Percentiles rank a stretch among this genome's conserved stretches.
These are phyloP conservation scores for Hypomontagnella submonticulosa DNA, from an alignment of 495 filamentous ascomycete species.

Conservation along the genomic window DNA sequence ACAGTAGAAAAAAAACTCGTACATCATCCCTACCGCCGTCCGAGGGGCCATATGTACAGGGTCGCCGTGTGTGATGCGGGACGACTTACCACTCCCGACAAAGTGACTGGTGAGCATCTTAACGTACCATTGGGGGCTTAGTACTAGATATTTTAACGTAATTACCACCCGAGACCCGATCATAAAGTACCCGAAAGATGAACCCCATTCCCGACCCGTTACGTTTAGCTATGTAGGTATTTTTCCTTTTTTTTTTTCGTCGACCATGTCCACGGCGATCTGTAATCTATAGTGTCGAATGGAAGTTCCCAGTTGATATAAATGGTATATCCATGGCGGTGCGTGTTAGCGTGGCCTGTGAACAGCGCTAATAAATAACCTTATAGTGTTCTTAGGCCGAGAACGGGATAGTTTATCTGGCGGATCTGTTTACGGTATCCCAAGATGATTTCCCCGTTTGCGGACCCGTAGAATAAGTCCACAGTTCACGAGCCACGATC, in stretches of 20 bases:
- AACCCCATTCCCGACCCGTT: background rate
- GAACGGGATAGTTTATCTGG: conserved; percentile 37
- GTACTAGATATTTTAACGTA: conserved; percentile 6
- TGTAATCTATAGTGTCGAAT: too few relatives aligned
- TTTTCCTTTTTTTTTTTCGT: background rate
- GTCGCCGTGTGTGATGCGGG: conserved; percentile 28
- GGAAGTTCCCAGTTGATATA: background rate
- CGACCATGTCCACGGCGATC: background rate
- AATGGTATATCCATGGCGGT: background rate
- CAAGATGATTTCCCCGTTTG: conserved; percentile 37
- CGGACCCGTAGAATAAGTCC: conserved; percentile 31
- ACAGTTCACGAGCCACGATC: background rate
- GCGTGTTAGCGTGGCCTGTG: conserved; percentile 3
- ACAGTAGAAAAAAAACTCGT: too few relatives aligned
- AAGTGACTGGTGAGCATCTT: conserved; percentile 14
- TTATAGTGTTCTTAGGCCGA: conserved; percentile 10
- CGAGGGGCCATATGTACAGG: background rate
- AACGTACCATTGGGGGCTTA: conserved; percentile 40
- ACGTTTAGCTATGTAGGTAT: background rate
- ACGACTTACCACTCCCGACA: conserved; percentile 33
- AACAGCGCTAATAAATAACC: conserved; percentile 14
- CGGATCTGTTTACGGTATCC: conserved; percentile 41
- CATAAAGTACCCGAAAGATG: conserved; percentile 3
- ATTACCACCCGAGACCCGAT: conserved; percentile 33
- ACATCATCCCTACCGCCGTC: conserved; percentile 16